Conservation (phyloP, 441 rosid species). For the Aquilaria agallochum region DNA sequence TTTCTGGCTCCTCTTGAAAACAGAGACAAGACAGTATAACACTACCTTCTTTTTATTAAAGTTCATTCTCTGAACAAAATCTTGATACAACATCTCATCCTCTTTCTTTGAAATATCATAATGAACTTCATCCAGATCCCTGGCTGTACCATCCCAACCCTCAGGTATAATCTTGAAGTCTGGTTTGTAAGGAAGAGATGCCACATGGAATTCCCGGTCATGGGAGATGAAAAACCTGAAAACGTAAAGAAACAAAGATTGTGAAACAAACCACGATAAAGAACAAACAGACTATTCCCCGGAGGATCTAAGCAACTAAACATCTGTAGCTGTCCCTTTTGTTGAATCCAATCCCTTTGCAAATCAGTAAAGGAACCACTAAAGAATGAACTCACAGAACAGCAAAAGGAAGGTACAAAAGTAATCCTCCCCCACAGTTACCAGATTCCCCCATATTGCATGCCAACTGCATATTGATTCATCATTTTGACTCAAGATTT, state of each 20-base stretch:
- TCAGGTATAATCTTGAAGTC: constrained; percentile 97
- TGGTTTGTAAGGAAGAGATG: constrained; percentile 84
- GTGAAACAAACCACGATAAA: too few species aligned
- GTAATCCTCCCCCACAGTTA: too few species aligned
- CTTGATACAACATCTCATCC: constrained; percentile 83
- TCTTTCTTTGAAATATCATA: constrained; percentile 94
- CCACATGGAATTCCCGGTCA: constrained; percentile 93
- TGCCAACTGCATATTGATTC: too few species aligned
- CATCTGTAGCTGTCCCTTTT: too few species aligned
- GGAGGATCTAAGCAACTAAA: too few species aligned
- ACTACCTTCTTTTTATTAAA: constrained; percentile 87
- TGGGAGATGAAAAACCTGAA: constrained; percentile 76
- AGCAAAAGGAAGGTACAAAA: too few species aligned
- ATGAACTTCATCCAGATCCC: constrained; percentile 86
- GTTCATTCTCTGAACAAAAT: constrained; percentile 73
- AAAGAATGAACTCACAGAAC: too few species aligned
- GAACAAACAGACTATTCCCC: too few species aligned
- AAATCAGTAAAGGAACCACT: too few species aligned
- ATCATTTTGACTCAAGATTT: too few species aligned
- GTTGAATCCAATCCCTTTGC: too few species aligned
- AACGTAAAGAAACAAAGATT: neutral
- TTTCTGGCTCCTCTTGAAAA: neutral
- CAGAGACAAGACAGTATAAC: constrained; percentile 13
- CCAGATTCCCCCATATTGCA: too few species aligned
- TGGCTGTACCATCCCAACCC: constrained; percentile 93